These are phyloP conservation scores for Poronia punctata DNA, from an alignment of 495 filamentous ascomycete species.

Conservation along the genomic window DNA sequence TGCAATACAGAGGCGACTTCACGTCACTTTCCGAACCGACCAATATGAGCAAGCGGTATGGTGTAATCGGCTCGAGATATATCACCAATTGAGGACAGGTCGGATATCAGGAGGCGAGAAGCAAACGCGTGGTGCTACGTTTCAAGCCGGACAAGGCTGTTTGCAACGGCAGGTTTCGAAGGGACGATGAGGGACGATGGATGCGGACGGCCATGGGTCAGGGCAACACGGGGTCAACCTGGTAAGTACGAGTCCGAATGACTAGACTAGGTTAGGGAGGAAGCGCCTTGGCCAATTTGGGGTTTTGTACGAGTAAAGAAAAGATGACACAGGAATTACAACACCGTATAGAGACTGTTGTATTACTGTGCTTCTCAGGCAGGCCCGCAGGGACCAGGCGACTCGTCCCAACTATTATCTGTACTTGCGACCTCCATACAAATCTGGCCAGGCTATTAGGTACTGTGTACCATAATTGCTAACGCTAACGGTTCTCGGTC, in stretches of 20 bases:
- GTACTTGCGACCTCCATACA: not conserved
- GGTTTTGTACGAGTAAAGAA: too few relatives aligned
- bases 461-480: not conserved
- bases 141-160: constrained; percentile 9
- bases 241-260: constrained; percentile 1
- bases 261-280: too few relatives aligned
- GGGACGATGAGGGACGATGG: constrained; percentile 8
- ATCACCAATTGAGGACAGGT: not conserved
- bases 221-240: constrained; percentile 4
- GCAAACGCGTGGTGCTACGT: too few relatives aligned
- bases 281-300: constrained; percentile 3
- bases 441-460: not conserved
- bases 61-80: not conserved
- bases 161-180: constrained; percentile 6
- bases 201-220: constrained; percentile 4
- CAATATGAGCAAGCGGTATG: too few relatives aligned
- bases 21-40: too few relatives aligned
- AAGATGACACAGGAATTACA: too few relatives aligned
- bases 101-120: not conserved
- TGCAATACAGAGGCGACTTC: too few relatives aligned
- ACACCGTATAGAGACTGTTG: too few relatives aligned
- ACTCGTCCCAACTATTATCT: too few relatives aligned
- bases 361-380: too few relatives aligned
- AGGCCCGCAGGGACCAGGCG: too few relatives aligned
- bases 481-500: constrained; percentile 2